Conservation (phyloP, 2,329 filamentous ascomycete species). For the Pseudocercospora fuligena region DNA sequence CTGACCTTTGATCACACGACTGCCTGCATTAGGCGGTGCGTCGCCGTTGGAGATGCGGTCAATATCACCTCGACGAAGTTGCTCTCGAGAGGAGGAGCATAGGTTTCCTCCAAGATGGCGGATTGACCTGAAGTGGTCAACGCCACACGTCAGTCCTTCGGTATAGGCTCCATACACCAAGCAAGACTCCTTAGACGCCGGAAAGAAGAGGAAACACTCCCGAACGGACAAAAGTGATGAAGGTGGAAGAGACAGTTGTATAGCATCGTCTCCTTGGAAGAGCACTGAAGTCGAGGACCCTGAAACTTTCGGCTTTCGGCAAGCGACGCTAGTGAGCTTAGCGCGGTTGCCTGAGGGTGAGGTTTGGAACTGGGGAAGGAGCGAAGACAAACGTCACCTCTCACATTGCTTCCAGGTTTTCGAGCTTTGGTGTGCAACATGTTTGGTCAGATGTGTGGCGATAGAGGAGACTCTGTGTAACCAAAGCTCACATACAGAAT, state of each 20-base stretch:
- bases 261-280: neutral
- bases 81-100: slow-evolving; percentile 5
- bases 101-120: neutral
- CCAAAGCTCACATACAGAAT: neutral
- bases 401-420: neutral
- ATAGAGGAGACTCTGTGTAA: neutral
- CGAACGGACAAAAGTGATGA: neutral
- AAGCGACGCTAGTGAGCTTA: neutral
- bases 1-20: neutral
- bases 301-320: neutral
- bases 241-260: neutral
- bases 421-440: neutral
- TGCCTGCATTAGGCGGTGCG: neutral
- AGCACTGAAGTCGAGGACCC: slow-evolving; percentile 9
- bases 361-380: neutral
- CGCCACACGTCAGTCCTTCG: neutral
- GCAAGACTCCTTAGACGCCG: neutral
- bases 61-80: slow-evolving; percentile 9
- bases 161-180: neutral
- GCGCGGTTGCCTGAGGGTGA: neutral
- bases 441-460: slow-evolving; percentile 6
- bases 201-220: neutral
- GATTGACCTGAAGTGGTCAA: neutral
- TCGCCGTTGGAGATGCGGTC: neutral
- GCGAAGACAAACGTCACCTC: neutral